Base-by-base conservation (phyloP, 331 rosid genomes). In the Telfairia occidentalis region DNA sequence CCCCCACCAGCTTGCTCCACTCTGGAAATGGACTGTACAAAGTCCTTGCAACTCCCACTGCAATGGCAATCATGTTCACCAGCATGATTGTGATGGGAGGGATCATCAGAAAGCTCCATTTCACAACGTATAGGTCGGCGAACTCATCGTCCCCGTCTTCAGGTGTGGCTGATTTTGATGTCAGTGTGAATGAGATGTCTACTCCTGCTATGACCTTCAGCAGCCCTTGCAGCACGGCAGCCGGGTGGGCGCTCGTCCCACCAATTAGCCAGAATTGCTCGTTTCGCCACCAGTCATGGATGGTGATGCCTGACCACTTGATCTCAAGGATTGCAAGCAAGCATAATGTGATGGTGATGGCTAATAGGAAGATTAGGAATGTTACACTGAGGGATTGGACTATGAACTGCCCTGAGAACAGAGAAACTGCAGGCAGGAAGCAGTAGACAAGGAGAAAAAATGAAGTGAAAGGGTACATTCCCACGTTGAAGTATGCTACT, bases 181-280 rank as follows among this genome's bases (percentile, higher is more conserved):
- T 92, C 69, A 92, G 48, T n/a, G 97, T 92, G 87, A 92, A 89
- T 58, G 92, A 87, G 71, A 92, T 89, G 70, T 92, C 96, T 18
- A 92, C 96, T 82, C 97, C 97, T 13, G 96, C 96, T 35, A 92
- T 84, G 38, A 92, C 96, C 81, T 92, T 92, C 80, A 92, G 63
- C 58, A 92, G 70, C 2, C 96, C 97, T 83, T 89, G 97, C 7
- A 92, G 69, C 66, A 92, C 93, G 50, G 96, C 96, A 30, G 92
- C 92, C n/a, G 96, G 92, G 64, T 92, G 97, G 1, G 96, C 91
- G 76, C 96, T 92, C 3, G 97, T 92, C 50, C 97, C 97, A 0
- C 97, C 97, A 4, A 92, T 92, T 26, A 92, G 60, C 97, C 97
- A 92, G 76, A 92, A 92, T 72, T 92, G 97, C 34, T 92, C 96